A percentile compares a stretch with the other conserved stretches of the same genome.
Conservation (phyloP, 306 rosid species). For the Lathyrus sativus region DNA sequence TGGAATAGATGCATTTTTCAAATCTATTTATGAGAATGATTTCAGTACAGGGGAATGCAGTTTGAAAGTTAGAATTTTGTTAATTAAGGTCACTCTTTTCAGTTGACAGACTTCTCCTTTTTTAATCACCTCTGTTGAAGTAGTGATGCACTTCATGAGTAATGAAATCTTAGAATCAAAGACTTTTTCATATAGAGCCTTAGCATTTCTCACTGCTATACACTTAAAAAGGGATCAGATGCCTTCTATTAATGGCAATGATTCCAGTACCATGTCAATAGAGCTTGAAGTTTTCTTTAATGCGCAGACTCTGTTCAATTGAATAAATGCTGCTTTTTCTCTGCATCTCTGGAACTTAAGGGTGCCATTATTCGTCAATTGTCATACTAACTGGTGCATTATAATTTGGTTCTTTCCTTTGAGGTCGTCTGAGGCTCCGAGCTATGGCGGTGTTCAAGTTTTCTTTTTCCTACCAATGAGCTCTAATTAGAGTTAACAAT, state of each 20-base stretch:
- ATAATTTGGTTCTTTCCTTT: not conserved
- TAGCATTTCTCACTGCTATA: not conserved
- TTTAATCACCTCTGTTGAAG: conserved; percentile 1
- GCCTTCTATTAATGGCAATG: not conserved
- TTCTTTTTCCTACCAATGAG: not conserved
- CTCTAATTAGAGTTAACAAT: not conserved
- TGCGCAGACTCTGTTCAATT: not conserved
- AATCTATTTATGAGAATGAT: conserved; percentile 1
- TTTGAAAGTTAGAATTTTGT: not conserved
- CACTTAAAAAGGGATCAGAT: not conserved
- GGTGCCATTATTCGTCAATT: conserved; percentile 11
- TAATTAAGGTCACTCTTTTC: conserved; percentile 11
- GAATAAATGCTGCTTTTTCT: not conserved
- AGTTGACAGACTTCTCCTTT: not conserved
- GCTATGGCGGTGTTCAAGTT: conserved; percentile 3
- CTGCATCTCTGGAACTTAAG: not conserved
- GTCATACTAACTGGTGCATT: conserved; percentile 6
- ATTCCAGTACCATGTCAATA: not conserved
- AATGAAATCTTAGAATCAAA: not conserved
- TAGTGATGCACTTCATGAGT: not conserved
- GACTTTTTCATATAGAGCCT: not conserved
- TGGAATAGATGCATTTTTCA: not conserved
- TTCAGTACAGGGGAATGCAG: conserved; percentile 9
- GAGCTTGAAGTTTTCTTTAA: not conserved
- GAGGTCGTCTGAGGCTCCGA: not conserved